Percentiles rank a stretch among this genome's conserved stretches.
Conservation (phyloP, 257 asterid species). For the Penstemon newberryi region DNA sequence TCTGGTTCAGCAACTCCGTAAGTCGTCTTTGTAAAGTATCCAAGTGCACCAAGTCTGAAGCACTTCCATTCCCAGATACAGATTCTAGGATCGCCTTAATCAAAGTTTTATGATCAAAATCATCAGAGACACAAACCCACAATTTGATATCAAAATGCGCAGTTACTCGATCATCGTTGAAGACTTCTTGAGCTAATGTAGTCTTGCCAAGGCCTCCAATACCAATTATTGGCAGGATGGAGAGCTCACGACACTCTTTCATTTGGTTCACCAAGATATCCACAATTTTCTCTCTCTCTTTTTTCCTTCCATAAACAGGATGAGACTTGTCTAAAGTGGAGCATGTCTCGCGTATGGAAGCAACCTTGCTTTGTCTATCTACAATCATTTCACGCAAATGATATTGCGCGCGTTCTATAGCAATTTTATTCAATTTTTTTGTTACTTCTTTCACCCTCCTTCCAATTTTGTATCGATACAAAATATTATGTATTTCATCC, state of each 20-base stretch:
- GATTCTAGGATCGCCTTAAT: constrained; percentile 29
- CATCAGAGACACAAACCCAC: constrained; percentile 34
- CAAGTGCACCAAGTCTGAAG: not conserved
- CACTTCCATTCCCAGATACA: no score
- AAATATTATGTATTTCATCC: no score
- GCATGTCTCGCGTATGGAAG: constrained; percentile 35
- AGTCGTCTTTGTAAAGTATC: constrained; percentile 26
- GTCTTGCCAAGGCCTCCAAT: constrained; percentile 31
- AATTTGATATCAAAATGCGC: constrained; percentile 19
- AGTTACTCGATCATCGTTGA: constrained; percentile 12
- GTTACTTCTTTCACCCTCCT: constrained; percentile 20
- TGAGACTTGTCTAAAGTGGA: constrained; percentile 27
- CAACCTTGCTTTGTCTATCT: not conserved
- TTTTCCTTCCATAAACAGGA: constrained; percentile 30
- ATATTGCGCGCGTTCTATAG: constrained; percentile 28
- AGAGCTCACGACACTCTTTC: constrained; percentile 12
- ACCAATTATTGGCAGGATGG: constrained; percentile 33
- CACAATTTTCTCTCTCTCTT: constrained; percentile 34
- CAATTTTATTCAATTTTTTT: constrained; percentile 22
- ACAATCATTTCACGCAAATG: constrained; percentile 19
- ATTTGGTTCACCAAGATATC: constrained; percentile 26
- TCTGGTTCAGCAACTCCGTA: constrained; percentile 18
- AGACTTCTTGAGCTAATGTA: constrained; percentile 10
- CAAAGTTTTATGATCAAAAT: constrained; percentile 28
- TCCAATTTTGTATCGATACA: constrained; percentile 30